Base-by-base conservation (phyloP, 768 basidiomycete genomes). In the Russula earlei region DNA sequence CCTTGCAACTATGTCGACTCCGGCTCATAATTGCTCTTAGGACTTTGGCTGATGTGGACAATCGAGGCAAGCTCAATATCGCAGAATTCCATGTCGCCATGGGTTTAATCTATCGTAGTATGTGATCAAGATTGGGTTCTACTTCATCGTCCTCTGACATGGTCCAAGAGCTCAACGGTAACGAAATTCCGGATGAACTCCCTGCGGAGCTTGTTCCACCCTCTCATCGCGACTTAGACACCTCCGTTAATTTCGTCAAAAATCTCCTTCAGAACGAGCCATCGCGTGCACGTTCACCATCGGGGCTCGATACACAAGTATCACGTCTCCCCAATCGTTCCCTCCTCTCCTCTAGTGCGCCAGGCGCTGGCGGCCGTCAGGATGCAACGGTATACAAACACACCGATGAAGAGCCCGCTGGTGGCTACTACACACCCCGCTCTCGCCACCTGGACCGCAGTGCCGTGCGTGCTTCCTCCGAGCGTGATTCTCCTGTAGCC, bases 81-180 rank as follows among this genome's bases (percentile, higher is more conserved):
- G 87, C 90, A 14, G 96, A 98, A 68, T 99, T 99, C 68, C 92
- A 98, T 67, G 89, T 97, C 56, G 96, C 96, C 0, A 99, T 99
- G 95, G 92, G 90, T 50, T 75, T 98, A 52, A 98, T 99, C 65
- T 97, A 93, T 71, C 84, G 96, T 66, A 79, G 95, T 97, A 72
- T 63, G 89, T 80, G 25, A 59, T 20, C 25, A 54, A 24, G 6
- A 34, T 41, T 29, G 4, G 14, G 12, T 29, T 10, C 14, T 14
- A 14, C n/a, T 45, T 38, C 37, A 17, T 4, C 41, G 15, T 20
- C 27, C 9, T 7, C 48, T 55, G 19, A 62, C 44, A 5, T 34
- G 4, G 27, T 44, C 41, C 0, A 14, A 98, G 94, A 82, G 42
- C 77, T 99, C 22, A 96, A 94, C 67, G 95, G 96, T 10, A 93